phyloP scores from a whole-genome alignment of 192 early-diverging fungal genomes.

The Umbelopsis sp. region DNA sequence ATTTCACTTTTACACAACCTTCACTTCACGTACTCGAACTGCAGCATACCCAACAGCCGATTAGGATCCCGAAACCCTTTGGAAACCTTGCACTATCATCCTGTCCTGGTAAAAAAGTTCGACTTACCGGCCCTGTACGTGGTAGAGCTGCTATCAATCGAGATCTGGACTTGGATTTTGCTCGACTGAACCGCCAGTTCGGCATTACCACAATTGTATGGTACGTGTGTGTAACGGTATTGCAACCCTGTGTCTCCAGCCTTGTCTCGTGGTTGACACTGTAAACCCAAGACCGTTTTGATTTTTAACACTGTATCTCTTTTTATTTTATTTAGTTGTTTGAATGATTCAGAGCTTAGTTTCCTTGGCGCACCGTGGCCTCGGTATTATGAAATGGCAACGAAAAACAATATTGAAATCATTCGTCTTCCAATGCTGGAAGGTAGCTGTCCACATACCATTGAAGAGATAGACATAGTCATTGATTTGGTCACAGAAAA shows the following conservation, averaged over 20 bases:
- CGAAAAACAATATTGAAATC: constrained; percentile 54
- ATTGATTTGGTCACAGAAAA: constrained; percentile 51
- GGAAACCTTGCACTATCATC: constrained; percentile 72
- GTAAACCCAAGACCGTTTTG: background rate
- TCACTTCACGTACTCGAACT: too few species aligned
- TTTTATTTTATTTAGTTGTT: constrained; percentile 50
- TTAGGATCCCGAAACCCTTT: background rate
- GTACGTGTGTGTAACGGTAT: constrained; percentile 40
- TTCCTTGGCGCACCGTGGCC: constrained; percentile 68
- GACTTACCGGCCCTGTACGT: constrained; percentile 67
- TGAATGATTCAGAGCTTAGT: constrained; percentile 65
- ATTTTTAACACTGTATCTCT: background rate
- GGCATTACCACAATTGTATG: constrained; percentile 65
- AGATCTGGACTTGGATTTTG: constrained; percentile 73
- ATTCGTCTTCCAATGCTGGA: constrained; percentile 71
- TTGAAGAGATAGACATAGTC: constrained; percentile 57
- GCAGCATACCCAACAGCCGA: background rate
- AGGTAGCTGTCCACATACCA: constrained; percentile 60
- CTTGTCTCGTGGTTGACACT: constrained; percentile 6
- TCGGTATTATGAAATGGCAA: constrained; percentile 57
- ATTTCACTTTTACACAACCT: constrained; percentile 12
- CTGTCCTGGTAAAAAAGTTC: constrained; percentile 82
- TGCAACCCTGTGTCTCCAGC: background rate
- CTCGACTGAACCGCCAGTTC: constrained; percentile 50
- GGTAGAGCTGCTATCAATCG: constrained; percentile 72